These are phyloP conservation scores for Apiotrichum veenhuisii DNA, from an alignment of 1,284 basidiomycete genomes.

Conservation along the genomic window DNA sequence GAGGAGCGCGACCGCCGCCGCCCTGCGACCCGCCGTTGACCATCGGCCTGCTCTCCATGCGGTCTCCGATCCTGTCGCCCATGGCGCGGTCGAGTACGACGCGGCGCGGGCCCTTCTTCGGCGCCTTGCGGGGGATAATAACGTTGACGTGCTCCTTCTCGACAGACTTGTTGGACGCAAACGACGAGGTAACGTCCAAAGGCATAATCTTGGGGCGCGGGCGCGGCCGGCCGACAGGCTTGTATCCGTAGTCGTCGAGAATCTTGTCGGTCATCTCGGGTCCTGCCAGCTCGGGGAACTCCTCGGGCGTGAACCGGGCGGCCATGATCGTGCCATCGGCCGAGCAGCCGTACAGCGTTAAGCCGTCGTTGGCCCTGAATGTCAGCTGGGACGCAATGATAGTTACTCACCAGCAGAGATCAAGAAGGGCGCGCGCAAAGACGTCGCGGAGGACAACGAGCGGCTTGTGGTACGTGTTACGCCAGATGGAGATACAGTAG, in stretches of 20 bases:
- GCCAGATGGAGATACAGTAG: constrained; percentile 76
- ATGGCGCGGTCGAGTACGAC: constrained; percentile 14
- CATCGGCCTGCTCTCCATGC: background rate
- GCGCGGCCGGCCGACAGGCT: constrained; percentile 21
- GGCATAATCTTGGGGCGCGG: constrained; percentile 1
- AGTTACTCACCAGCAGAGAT: constrained; percentile 70
- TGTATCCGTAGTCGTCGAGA: constrained; percentile 72
- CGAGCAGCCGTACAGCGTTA: constrained; percentile 88
- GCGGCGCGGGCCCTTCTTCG: constrained; percentile 13
- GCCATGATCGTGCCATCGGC: constrained; percentile 91
- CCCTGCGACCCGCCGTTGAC: background rate
- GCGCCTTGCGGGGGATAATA: constrained; percentile 20
- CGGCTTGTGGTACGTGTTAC: constrained; percentile 83
- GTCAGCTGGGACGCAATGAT: constrained; percentile 33
- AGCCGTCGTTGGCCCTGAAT: constrained; percentile 82
- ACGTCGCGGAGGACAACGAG: constrained; percentile 89
- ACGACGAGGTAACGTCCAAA: constrained; percentile 23
- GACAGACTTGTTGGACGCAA: constrained; percentile 5
- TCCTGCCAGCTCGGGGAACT: constrained; percentile 78
- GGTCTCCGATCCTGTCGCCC: constrained; percentile 2
- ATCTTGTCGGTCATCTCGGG: constrained; percentile 69
- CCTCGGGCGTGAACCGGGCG: constrained; percentile 72
- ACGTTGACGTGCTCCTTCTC: constrained; percentile 21
- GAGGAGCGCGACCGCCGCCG: constrained; percentile 3
- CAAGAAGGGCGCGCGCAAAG: constrained; percentile 91